These are phyloP conservation scores for Leccinum boreale DNA, from an alignment of 768 basidiomycete genomes.

Conservation along the genomic window DNA sequence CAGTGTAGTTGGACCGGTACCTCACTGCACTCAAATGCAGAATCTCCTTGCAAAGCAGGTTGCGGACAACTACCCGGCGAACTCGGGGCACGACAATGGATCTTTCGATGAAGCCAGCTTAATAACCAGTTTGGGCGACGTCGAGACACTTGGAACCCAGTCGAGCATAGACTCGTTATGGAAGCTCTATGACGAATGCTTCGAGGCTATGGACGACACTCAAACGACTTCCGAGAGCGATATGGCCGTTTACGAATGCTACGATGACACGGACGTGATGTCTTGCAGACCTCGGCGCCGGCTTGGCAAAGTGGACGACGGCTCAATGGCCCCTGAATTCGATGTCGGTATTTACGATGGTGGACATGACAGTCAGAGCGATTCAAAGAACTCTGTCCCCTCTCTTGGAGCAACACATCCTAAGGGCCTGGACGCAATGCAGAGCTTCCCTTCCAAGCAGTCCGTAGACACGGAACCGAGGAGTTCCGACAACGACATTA, in stretches of 20 bases:
- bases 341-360: not conserved
- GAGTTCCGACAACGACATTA: not conserved
- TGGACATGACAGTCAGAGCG: no score
- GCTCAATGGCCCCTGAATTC: not conserved
- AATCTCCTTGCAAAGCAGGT: no score
- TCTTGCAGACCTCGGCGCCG: not conserved
- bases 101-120: not conserved
- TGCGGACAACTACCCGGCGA: not conserved
- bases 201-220: not conserved
- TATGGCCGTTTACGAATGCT: not conserved
- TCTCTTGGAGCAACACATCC: no score
- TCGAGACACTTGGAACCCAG: not conserved
- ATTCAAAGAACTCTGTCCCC: no score
- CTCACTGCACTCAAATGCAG: no score
- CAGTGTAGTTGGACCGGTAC: no score
- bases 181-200: not conserved
- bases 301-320: not conserved
- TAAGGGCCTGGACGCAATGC: not conserved
- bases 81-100: not conserved
- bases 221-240: not conserved
- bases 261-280: not conserved
- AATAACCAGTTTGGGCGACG: not conserved
- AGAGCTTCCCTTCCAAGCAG: not conserved
- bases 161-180: conserved; percentile 8
- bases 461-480: not conserved